Evolutionary conservation across 345 rosid genomes (phyloP).

Genomic region (Excoecaria agallocha): DNA sequence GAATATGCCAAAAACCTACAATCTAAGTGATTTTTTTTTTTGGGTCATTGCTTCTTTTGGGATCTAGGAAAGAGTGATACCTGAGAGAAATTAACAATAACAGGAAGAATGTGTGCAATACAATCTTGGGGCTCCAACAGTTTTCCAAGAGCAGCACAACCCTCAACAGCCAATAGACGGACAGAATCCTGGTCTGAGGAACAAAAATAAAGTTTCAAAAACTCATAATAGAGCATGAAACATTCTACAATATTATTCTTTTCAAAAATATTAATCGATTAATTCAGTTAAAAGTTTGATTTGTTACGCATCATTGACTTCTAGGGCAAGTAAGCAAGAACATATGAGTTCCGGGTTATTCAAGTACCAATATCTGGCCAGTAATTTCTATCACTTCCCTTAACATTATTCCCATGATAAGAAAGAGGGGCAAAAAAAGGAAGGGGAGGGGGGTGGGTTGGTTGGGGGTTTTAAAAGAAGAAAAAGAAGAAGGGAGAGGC

Average conservation of each 20-base stretch:
- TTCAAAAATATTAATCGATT: not conserved
- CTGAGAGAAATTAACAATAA: constrained; percentile 92
- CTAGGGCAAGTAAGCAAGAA: not conserved
- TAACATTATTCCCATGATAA: not conserved
- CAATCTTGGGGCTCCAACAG: constrained; percentile 93
- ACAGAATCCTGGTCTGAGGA: constrained; percentile 94
- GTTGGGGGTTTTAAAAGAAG: too few species aligned
- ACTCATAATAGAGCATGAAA: not conserved
- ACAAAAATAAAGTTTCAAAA: not conserved
- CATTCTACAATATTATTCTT: not conserved
- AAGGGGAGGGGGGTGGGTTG: too few species aligned
- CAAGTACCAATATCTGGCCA: not conserved
- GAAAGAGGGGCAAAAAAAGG: too few species aligned
- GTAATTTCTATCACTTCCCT: not conserved
- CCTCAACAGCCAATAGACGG: constrained; percentile 91
- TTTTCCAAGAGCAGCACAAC: constrained; percentile 96
- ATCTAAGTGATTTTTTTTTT: not conserved
- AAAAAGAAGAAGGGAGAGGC: not conserved
- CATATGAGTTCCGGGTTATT: not conserved
- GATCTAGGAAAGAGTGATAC: constrained; percentile 31
- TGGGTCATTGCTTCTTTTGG: not conserved
- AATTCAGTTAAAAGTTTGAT: not conserved
- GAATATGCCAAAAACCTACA: not conserved
- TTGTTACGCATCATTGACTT: not conserved
- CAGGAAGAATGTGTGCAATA: constrained; percentile 81